These are phyloP conservation scores for Beauveria brongniartii DNA, from an alignment of 2,329 filamentous ascomycete species.

Conservation along the genomic window DNA sequence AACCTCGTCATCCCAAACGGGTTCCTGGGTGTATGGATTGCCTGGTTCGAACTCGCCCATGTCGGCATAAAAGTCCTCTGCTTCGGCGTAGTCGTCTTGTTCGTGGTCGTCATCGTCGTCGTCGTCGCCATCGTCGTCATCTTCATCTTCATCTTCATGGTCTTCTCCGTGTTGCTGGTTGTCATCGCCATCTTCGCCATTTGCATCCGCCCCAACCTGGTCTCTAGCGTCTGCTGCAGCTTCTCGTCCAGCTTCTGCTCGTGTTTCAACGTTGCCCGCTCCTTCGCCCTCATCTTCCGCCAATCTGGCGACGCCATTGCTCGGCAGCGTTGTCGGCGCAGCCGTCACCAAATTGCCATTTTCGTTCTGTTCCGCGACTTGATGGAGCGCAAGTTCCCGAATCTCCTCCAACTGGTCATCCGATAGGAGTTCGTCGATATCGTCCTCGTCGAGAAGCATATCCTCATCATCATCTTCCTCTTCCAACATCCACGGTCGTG, in stretches of 20 bases:
- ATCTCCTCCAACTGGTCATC: not conserved
- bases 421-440: not conserved
- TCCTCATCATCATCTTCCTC: not conserved
- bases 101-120: not conserved
- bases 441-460: not conserved
- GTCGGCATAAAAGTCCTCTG: not conserved
- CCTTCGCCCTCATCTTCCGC: not conserved
- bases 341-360: not conserved
- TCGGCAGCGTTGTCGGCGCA: not conserved
- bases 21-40: not conserved
- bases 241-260: not conserved
- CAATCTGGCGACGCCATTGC: not conserved
- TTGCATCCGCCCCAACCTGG: not conserved
- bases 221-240: not conserved
- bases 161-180: not conserved
- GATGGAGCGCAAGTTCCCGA: not conserved
- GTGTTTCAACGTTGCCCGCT: not conserved
- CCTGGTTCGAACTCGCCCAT: not conserved
- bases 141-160: not conserved
- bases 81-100: not conserved
- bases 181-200: not conserved
- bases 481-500: constrained; percentile 1
- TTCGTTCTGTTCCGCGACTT: not conserved
- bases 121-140: not conserved
- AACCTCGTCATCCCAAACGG: constrained; percentile 1